Base-by-base conservation (phyloP, 495 filamentous ascomycete genomes). In the Cryomyces minteri region DNA sequence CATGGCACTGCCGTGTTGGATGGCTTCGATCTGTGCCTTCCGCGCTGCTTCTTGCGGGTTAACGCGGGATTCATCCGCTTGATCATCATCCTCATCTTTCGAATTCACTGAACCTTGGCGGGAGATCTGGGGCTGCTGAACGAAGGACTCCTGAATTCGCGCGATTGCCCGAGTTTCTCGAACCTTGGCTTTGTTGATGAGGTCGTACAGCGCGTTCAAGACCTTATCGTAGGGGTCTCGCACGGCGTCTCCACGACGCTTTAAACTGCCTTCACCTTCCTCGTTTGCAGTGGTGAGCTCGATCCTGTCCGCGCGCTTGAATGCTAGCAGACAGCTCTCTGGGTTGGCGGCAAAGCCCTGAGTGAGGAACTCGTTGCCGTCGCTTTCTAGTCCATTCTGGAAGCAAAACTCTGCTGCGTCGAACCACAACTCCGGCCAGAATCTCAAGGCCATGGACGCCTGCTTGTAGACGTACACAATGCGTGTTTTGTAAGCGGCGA, bases 351-450 rank as follows among this genome's bases (percentile, higher is more conserved):
- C 70, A 45, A 88, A 74, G 30, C 90, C 90, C 46, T 87, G 71
- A 37, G 71, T 69, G 38, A 98, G 68, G 51, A 95, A 88, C 2
- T 82, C 73, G 47, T 79, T 78, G 18, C 82, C 83, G 43, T 81
- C 77, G 12, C 65, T 63, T 34, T 72, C 74, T 64, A 78, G 60
- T 43, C 74, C 74, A 55, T 93, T 87, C 42, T 76, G 66, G 56
- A 87, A 83, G 62, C 87, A 94, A 68, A 88, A 98, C 47, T 94
- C 82, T 9, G 87, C 82, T 3, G 88, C 90, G 41, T 94, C 86
- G 51, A 82, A 88, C 90, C 90, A 98, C 50, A 95, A 76, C 58
- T 88, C 83, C 3, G 92, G 90, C 69, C 86, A 83, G 57, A 94
- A 98, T 44, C 85, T 72, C 48, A 98, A 64, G 6, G 87, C 80